Base-by-base conservation (phyloP, 1,284 basidiomycete species). In the Ustanciosporium gigantosporum region DNA sequence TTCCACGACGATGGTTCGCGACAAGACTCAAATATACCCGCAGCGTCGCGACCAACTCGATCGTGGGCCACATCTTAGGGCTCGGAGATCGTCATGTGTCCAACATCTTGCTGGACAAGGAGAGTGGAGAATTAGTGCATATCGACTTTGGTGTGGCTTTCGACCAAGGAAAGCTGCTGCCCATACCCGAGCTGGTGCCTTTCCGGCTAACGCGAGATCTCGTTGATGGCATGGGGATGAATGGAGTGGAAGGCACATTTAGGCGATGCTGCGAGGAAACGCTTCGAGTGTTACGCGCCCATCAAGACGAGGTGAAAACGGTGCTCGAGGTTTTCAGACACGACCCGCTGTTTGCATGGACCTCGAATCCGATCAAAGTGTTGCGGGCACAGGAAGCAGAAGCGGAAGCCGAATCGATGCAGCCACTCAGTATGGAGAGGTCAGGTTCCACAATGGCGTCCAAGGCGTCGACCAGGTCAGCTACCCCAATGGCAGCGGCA, bases 141-240 rank as follows among this genome's bases (percentile, higher is more conserved):
- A 98, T 98, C 44, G 94, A 98, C 79, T 83, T 98, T 24, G 94
- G 94, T 2, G 90, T 97, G 46, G 91, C 92, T 0, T 98, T 98
- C 78, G 95, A 96, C 66, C 90, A 73, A 89, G 94, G 95, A 13
- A 89, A 88, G 73, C 80, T 86, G 17, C 81, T 98, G 4, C 82
- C 82, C 0, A 83, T 92, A 29, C 91, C 93, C 0, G 95, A 98
- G 79, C 82, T 83, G 21, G 91, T 97, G 3, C 94, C 94, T 0
- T 98, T 98, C 83, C 86, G 94, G 16, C 84, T 98, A 79, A 98
- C 94, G 0, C 84, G 85, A 34, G 92, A 98, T 76, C 85, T 96
- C 71, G 85, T 97, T 15, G 94, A 98, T 73, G 94, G 92, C 0
- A 86, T 98, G 81, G 94, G 94, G 0, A 85, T 86, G 23, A 85